Evolutionary conservation across 2,329 filamentous ascomycete genomes (phyloP).

Genomic region (Fusarium pseudonygamai): DNA sequence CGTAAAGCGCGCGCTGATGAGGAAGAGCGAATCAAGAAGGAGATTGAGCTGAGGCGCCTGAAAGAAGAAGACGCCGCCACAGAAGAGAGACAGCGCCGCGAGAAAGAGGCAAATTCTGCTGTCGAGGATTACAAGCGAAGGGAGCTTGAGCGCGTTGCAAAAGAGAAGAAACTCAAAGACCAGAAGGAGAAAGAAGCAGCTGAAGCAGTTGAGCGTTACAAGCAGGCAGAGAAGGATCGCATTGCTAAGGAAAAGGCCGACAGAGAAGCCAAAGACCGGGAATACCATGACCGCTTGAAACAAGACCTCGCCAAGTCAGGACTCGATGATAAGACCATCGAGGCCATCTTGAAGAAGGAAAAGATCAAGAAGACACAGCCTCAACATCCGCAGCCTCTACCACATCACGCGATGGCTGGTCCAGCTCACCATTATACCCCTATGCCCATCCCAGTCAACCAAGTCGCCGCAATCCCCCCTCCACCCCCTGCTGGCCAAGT

Average conservation of each 20-base stretch:
- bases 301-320: constrained; percentile 68
- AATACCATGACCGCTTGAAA: constrained; percentile 65
- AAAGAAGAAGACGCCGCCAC: constrained; percentile 54
- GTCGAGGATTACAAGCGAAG: constrained; percentile 61
- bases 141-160: constrained; percentile 55
- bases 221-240: constrained; percentile 56
- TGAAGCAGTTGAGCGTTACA: constrained; percentile 61
- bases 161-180: constrained; percentile 59
- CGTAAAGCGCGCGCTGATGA: constrained; percentile 58
- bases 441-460: background rate
- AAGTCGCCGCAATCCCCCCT: background rate
- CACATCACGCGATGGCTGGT: constrained; percentile 8
- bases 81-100: constrained; percentile 49
- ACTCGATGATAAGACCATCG: constrained; percentile 66
- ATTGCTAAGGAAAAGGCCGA: constrained; percentile 58
- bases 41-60: constrained; percentile 61
- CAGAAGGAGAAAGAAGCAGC: constrained; percentile 60
- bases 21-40: constrained; percentile 61
- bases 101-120: constrained; percentile 60
- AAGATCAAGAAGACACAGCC: constrained; percentile 51
- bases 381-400: constrained; percentile 7
- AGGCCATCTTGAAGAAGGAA: constrained; percentile 67
- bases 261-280: constrained; percentile 51
- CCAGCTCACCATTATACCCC: constrained; percentile 5
- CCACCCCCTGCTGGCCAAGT: constrained; percentile 1